phyloP scores from a whole-genome alignment of 2,329 filamentous ascomycete genomes.

The Neofusicoccum cordaticola region DNA sequence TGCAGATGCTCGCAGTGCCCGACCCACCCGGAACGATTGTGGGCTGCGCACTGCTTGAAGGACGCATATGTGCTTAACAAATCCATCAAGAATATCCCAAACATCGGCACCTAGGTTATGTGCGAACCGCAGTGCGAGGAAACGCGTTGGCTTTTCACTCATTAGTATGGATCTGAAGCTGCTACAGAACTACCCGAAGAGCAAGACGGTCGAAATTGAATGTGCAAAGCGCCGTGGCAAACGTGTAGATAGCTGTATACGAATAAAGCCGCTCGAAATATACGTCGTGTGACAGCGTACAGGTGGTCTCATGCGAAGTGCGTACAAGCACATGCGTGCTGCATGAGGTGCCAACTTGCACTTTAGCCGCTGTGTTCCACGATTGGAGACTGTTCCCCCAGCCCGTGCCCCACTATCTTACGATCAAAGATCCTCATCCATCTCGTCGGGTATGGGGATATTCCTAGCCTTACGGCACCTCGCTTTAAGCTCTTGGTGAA shows the following conservation, averaged over 20 bases:
- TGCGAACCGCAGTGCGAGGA: background rate
- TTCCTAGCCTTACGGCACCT: no score
- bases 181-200: background rate
- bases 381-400: no score
- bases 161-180: background rate
- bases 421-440: no score
- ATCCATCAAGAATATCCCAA: background rate
- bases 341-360: no score
- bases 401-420: no score
- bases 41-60: background rate
- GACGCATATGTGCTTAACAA: background rate
- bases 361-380: no score
- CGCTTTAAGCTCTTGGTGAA: no score
- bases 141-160: background rate
- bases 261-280: background rate
- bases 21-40: background rate
- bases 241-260: constrained; percentile 1
- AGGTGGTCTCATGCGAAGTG: background rate
- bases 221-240: background rate
- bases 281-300: background rate
- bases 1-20: background rate
- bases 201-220: background rate
- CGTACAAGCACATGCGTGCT: background rate
- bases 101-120: background rate
- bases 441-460: no score